Conservation (phyloP, 306 rosid genomes). For the Ceratonia siliqua region DNA sequence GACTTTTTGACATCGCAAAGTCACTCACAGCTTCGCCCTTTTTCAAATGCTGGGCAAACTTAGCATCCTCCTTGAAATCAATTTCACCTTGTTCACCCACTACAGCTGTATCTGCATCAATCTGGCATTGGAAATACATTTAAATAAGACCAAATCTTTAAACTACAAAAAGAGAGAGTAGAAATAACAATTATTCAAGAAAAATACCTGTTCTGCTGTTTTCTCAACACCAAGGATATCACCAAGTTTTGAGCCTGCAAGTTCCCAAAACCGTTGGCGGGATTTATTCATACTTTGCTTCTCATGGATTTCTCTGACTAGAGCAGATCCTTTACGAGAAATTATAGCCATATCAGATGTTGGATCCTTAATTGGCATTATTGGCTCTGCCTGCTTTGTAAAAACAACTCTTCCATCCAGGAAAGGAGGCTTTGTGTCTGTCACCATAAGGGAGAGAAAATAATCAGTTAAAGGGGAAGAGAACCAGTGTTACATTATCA, state of each 20-base stretch:
- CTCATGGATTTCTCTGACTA: constrained; percentile 91
- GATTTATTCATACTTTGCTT: constrained; percentile 89
- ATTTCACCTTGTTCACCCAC: constrained; percentile 96
- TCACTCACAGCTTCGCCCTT: constrained; percentile 97
- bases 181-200: constrained; percentile 31
- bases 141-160: constrained; percentile 15
- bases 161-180: constrained; percentile 27
- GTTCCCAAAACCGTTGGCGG: constrained; percentile 99
- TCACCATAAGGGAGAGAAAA: constrained; percentile 25
- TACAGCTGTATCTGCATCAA: constrained; percentile 92
- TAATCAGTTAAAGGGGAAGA: constrained; percentile 26
- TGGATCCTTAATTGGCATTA: constrained; percentile 96
- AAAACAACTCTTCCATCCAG: constrained; percentile 95
- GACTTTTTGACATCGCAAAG: constrained; percentile 84
- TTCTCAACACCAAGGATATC: constrained; percentile 94
- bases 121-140: constrained; percentile 44
- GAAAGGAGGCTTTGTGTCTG: constrained; percentile 99
- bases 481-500: neutral
- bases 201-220: constrained; percentile 86
- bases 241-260: constrained; percentile 98
- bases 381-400: constrained; percentile 97
- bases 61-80: constrained; percentile 96
- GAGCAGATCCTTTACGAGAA: constrained; percentile 89
- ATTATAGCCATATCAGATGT: constrained; percentile 99
- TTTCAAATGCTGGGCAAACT: constrained; percentile 94